phyloP scores from a whole-genome alignment of 176 grass and related monocot genomes.

The Ampelocalamus luodianensis region DNA sequence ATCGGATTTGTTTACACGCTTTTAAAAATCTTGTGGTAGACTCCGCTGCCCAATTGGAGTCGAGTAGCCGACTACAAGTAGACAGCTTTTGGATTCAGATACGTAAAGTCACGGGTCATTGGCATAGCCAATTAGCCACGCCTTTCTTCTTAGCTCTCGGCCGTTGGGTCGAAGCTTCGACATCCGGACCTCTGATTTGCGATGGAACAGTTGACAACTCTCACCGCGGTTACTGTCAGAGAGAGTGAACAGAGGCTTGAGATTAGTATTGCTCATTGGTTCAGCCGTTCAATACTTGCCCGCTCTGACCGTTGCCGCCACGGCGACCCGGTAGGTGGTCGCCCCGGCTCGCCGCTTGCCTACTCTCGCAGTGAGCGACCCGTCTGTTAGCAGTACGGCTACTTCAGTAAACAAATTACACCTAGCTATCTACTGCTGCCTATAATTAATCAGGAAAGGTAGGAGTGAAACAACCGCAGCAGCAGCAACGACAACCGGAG shows the following conservation, averaged over 20 bases:
- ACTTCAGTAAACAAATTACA: background rate
- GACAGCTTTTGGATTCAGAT: background rate
- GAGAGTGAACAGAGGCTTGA: background rate
- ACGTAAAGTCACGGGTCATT: background rate
- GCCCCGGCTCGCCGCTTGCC: constrained; percentile 12
- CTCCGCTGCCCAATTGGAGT: background rate
- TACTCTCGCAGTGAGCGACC: constrained; percentile 44
- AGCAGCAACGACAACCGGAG: background rate
- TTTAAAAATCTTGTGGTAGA: background rate
- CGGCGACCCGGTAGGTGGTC: constrained; percentile 33
- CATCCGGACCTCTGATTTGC: background rate
- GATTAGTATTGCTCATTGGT: background rate
- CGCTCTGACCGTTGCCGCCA: constrained; percentile 39
- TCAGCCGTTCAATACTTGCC: constrained; percentile 9
- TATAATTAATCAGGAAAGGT: background rate
- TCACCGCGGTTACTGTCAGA: background rate
- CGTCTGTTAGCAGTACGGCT: background rate
- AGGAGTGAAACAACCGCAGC: background rate
- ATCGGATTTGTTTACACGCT: background rate
- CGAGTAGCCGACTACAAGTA: background rate
- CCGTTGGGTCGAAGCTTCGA: background rate
- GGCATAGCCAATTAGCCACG: background rate
- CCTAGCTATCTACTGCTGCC: background rate
- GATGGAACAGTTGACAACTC: background rate
- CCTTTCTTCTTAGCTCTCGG: background rate